Base-by-base conservation (phyloP, 768 basidiomycete species). In the Tulasnella sp. region DNA sequence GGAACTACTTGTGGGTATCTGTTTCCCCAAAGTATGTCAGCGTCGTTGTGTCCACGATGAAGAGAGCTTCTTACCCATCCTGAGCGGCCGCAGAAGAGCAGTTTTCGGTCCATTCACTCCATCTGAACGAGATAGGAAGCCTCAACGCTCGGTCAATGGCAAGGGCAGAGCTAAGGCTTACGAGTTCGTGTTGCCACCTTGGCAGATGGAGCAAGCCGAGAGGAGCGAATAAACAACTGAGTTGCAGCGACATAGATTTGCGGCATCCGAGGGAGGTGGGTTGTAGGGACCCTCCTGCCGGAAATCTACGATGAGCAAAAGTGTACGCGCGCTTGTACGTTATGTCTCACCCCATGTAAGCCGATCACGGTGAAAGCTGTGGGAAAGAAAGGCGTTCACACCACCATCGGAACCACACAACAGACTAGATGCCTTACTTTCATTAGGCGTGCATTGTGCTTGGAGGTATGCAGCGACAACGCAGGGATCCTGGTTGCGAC, bases 131-230 rank as follows among this genome's bases (percentile, higher is more conserved):
- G 40, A 70, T 37, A 48, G 42, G 32, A 72, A 10, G 11, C 13
- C 13, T 29, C 37, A 18, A 35, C 5, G 35, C 23, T 69, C 20
- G 67, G 44, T 40, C 35, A 20, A 51, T 39, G n/a, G 40, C 10
- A 44, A 72, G 42, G 46, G 29, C 44, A 55, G 46, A 11, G 48
- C 5, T 5, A 35, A 48, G 9, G 39, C 77, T 44, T 37, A 77
- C 77, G 69, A 44, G 18, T 42, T 42, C 16, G 42, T 69, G 26
- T 42, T 37, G 18, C 69, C 77, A 10, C 77, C 77, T 51, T 77
- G 77, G 37, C 77, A 77, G 16, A 72, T 32, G 7, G 77, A 42
- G 44, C 77, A 77, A 26, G 77, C 77, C 20, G 77, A 77, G 42
- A 77, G 69, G 69, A 77, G 77, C 26, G 69, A 42, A 67, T 70